phyloP scores from a whole-genome alignment of 2,329 filamentous ascomycete genomes.

The Colletotrichum sp. region DNA sequence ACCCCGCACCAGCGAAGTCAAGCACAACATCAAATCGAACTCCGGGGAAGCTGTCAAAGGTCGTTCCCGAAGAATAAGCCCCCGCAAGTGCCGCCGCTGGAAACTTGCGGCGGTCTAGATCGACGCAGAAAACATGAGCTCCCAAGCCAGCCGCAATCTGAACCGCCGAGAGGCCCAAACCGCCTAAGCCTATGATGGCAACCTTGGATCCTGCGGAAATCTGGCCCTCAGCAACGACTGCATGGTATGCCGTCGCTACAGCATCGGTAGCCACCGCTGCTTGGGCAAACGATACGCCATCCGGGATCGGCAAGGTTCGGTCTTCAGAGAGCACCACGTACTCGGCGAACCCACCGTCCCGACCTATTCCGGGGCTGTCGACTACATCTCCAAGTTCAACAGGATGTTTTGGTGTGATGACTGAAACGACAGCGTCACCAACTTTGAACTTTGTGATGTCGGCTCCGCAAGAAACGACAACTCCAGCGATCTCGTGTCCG shows the following conservation, averaged over 20 bases:
- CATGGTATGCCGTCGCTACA: conserved; percentile 13
- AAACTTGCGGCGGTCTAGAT: background rate
- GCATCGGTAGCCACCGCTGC: conserved; percentile 11
- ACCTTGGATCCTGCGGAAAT: background rate
- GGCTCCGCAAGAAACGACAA: background rate
- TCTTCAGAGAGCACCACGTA: background rate
- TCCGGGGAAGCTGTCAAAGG: background rate
- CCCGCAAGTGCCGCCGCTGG: background rate
- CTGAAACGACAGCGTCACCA: background rate
- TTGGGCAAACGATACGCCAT: background rate
- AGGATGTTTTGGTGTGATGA: background rate
- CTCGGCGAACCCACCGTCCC: conserved; percentile 10
- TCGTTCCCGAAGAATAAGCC: background rate
- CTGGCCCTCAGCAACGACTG: conserved; percentile 14
- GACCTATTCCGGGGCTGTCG: background rate
- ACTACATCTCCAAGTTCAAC: background rate
- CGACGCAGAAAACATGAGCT: conserved; percentile 4
- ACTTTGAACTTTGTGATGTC: background rate
- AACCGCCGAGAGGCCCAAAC: background rate
- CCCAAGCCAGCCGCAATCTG: background rate
- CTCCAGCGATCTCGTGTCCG: background rate
- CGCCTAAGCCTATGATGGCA: background rate
- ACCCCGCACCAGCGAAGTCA: conserved; percentile 9
- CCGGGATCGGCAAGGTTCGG: background rate
- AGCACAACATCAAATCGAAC: conserved; percentile 6